These are phyloP conservation scores for Alternaria brassicicola DNA, from an alignment of 2,329 filamentous ascomycete species.

Conservation along the genomic window DNA sequence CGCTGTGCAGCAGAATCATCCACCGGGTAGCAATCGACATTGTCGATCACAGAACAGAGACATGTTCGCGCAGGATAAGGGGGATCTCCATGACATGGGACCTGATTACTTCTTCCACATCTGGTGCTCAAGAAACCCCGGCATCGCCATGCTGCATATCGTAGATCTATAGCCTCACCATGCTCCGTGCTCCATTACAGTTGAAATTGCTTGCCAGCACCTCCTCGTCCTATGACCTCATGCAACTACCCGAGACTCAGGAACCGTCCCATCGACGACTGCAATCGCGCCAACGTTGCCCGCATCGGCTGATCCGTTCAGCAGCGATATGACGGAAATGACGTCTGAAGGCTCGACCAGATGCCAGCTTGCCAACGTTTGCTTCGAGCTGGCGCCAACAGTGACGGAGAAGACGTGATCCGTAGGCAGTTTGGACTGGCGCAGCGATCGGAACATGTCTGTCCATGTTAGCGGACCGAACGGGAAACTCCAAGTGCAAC, in stretches of 20 bases:
- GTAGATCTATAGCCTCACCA: conserved; percentile 10
- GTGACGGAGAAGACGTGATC: conserved; percentile 87
- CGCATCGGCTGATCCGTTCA: conserved; percentile 58
- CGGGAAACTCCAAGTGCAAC: background rate
- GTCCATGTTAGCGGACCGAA: conserved; percentile 16
- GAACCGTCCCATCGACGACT: conserved; percentile 48
- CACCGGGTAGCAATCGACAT: conserved; percentile 3
- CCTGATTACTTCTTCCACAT: background rate
- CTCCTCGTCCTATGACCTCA: background rate
- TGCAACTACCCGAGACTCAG: conserved; percentile 36
- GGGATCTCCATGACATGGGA: background rate
- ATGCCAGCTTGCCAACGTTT: conserved; percentile 89
- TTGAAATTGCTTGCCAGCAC: conserved; percentile 21
- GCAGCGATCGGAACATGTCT: conserved; percentile 84
- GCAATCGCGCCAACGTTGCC: conserved; percentile 51
- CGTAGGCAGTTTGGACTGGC: conserved; percentile 60
- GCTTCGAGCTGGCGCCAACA: conserved; percentile 88
- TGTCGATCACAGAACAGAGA: background rate
- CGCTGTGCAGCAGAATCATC: conserved; percentile 5
- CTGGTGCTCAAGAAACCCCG: conserved; percentile 1
- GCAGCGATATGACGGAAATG: conserved; percentile 66
- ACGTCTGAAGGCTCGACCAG: conserved; percentile 88
- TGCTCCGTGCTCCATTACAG: conserved; percentile 26
- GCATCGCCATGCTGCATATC: conserved; percentile 5
- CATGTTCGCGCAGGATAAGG: background rate